Evolutionary conservation across 306 rosid species (phyloP), one percentile per base, ranked within the genome.

Genomic region (Trifolium repens): DNA sequence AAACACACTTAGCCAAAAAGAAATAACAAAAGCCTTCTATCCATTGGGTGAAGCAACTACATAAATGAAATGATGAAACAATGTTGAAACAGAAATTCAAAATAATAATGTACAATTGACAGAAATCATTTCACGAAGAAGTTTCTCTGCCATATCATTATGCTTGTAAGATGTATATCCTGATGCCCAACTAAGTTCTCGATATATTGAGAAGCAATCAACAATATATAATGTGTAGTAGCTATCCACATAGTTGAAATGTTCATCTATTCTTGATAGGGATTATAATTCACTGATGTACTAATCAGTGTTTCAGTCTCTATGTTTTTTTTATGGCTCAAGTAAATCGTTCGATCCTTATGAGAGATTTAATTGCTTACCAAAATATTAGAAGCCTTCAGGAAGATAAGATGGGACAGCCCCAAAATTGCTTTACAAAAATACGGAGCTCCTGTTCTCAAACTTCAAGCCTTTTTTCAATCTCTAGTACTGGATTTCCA

Each of bases 161-260:
- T 22, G 24, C 24, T 22, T 22, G 24, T 37, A 84, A 86, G 80
- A 91, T 91, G 90, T 91, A 83, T 75, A 84, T 89, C 27, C 79
- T 91, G 22, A 75, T 87, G 24, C 89, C 84, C 7, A 82, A 71
- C 13, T 84, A 70, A 55, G 71, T 5, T 50, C 9, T 61, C 13
- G 16, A 34, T 26, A 68, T 79, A 53, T 53, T 53, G 60, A 17
- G 60, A 53, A 27, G 60, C 60, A 53, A 53, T 53, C 11, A 17
- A 53, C 13, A 53, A 9, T 17, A 34, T 15, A 62, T 7, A 62
- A 62, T 62, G 46, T 60, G 30, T 52, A 1, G 10, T 52, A n/a
- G 55, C n/a, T 50, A 14, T 6, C 52, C 53, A 13, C 17, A 1
- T 13, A 4, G 17, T 15, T 49, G 54, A 49, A 49, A n/a, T 43